These are phyloP conservation scores for Mortierella sp. DNA, from an alignment of 371 early-diverging fungal species.

Conservation along the genomic window DNA sequence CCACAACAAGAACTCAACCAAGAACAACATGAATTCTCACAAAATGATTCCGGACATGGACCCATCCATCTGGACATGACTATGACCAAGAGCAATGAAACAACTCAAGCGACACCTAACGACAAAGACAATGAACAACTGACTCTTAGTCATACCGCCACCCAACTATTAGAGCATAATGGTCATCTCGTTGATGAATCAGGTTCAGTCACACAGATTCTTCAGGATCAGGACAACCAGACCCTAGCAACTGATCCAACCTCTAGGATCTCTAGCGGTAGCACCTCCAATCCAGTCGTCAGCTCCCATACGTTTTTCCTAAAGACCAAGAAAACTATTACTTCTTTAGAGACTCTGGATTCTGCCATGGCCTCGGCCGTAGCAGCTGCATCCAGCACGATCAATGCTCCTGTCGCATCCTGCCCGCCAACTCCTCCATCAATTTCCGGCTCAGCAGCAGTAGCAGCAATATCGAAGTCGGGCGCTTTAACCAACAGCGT, in stretches of 20 bases:
- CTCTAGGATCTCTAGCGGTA: not conserved
- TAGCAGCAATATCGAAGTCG: constrained; percentile 16
- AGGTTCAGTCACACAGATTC: constrained; percentile 2
- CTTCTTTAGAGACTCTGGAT: constrained; percentile 21
- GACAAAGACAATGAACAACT: constrained; percentile 2
- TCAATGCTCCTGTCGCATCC: not conserved
- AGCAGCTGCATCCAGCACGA: constrained; percentile 21
- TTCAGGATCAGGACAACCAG: not conserved
- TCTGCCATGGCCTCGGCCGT: constrained; percentile 30
- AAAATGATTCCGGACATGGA: not conserved
- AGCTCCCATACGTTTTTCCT: not conserved
- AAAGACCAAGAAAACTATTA: not conserved
- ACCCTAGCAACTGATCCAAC: not conserved
- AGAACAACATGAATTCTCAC: not conserved
- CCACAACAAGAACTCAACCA: not conserved
- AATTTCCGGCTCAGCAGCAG: constrained; percentile 11
- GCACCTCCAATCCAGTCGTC: not conserved
- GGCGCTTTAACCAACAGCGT: not conserved
- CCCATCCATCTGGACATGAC: not conserved
- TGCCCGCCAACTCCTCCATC: not conserved
- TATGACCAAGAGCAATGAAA: not conserved
- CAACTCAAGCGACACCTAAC: not conserved
- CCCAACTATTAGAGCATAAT: not conserved
- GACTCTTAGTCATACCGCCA: constrained; percentile 6
- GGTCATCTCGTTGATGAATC: constrained; percentile 3